Base-by-base conservation (phyloP, 805 yeast genomes). In the Jamesozyma spencerorum region DNA sequence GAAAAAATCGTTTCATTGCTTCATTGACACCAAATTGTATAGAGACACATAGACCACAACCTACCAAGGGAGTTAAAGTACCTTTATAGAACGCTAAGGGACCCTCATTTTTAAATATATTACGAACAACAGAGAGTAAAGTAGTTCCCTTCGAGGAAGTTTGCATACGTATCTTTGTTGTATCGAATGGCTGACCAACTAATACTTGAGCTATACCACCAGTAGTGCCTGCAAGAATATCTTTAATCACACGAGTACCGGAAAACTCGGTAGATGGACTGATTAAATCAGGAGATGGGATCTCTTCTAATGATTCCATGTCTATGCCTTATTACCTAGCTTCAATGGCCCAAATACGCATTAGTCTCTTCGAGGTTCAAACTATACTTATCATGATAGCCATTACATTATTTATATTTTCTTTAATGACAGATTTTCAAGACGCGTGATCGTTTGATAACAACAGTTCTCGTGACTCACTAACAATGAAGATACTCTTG, bases 41-140 rank as follows among this genome's bases (percentile, higher is more conserved):
- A 7, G 95, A 85, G 11, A 92, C 97, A 70, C 97, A 88, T 0
- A 95, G 95, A 38, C 98, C 98, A n/a, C 90, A 85, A 11, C 98
- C 98, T 28, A 90, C 62, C 51, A 92, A 69, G 17, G 98, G 98
- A 1, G 97, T 88, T 51, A 87, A 55, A 1, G 96, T 87, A 28
- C 98, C 98, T 62, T 94, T 80, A 62, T 92, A 92, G 55, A 92
- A 85, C 0, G 94, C 98, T 29, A 66, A 43, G 5, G 79, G 73
- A 2, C 98, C 98, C 63, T 92, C 98, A 43, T 83, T 79, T 31
- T 70, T 68, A 30, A 90, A 34, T 41, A 92, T 68, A 50, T 77
- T 72, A 55, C 74, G 73, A 17, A 87, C 78, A 10, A 86, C 95
- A 51, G 86, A 94, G 42, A 75, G 50, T 0, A 95, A 81, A 2